Conservation (phyloP, 2,329 filamentous ascomycete genomes). For the Ciborinia camelliae region DNA sequence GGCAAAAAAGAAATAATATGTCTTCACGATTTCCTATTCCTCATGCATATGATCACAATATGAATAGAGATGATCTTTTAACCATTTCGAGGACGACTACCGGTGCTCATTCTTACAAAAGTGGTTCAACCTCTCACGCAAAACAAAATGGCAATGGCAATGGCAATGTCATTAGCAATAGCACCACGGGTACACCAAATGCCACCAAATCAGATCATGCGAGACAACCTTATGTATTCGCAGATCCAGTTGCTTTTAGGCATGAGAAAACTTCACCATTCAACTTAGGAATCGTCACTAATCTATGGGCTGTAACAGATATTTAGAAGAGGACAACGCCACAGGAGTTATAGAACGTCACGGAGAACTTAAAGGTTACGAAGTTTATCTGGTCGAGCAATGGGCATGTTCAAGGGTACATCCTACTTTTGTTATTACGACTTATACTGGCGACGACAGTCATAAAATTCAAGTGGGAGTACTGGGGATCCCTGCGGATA, state of each 20-base stretch:
- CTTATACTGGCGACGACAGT: slow-evolving; percentile 82
- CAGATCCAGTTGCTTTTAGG: slow-evolving; percentile 62
- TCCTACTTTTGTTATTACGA: slow-evolving; percentile 87
- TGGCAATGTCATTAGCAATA: slow-evolving; percentile 12
- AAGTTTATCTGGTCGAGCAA: slow-evolving; percentile 92
- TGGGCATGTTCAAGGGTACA: slow-evolving; percentile 92
- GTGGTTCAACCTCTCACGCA: slow-evolving; percentile 18
- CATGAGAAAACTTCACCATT: slow-evolving; percentile 25
- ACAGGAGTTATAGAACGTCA: slow-evolving; percentile 73
- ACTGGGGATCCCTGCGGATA: slow-evolving; percentile 76
- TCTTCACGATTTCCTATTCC: slow-evolving; percentile 26
- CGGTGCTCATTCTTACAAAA: slow-evolving; percentile 28
- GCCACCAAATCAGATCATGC: slow-evolving; percentile 15
- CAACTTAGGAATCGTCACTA: background rate
- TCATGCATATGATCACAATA: slow-evolving; percentile 35
- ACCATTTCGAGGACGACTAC: slow-evolving; percentile 33
- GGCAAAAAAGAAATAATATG: slow-evolving; percentile 25
- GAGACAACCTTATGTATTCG: slow-evolving; percentile 51
- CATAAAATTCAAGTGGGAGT: slow-evolving; percentile 78
- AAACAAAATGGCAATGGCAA: slow-evolving; percentile 23
- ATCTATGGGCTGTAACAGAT: slow-evolving; percentile 44
- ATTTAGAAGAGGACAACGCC: slow-evolving; percentile 79
- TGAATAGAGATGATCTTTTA: slow-evolving; percentile 33
- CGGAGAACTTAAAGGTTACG: slow-evolving; percentile 73
- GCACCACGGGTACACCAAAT: slow-evolving; percentile 5